Evolutionary conservation across 768 basidiomycete genomes (phyloP).

Genomic region (Tricholomella constricta): DNA sequence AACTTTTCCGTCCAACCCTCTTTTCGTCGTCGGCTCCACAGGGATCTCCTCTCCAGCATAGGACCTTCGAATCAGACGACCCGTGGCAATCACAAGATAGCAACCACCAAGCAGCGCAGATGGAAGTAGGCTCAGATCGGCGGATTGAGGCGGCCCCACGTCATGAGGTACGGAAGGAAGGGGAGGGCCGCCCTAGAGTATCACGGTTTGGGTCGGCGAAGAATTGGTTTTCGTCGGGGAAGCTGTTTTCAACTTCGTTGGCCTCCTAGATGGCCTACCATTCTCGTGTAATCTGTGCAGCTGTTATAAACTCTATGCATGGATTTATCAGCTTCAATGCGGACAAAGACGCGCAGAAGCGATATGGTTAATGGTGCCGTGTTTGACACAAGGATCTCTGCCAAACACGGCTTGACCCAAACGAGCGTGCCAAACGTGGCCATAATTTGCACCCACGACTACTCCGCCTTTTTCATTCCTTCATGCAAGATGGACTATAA

Average conservation of each 20-base stretch:
- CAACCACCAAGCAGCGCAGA: not conserved
- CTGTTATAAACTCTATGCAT: no score
- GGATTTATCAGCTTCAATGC: no score
- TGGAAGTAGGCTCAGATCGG: not conserved
- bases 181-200: conserved; percentile 3
- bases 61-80: not conserved
- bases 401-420: no score
- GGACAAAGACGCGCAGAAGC: no score
- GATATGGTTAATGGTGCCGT: no score
- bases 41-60: not conserved
- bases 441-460: no score
- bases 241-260: conserved; percentile 11
- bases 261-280: not conserved
- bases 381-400: no score
- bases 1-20: conserved; percentile 10
- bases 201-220: conserved; percentile 10
- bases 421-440: no score
- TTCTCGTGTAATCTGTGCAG: no score
- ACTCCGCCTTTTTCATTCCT: no score
- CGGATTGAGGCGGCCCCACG: not conserved
- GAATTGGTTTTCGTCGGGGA: conserved; percentile 17
- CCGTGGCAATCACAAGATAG: not conserved
- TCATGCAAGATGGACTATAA: no score
- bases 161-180: not conserved
- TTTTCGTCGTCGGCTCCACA: conserved; percentile 4